These are phyloP conservation scores for Fusarium tupiense DNA, from an alignment of 2,329 filamentous ascomycete genomes.

Conservation along the genomic window DNA sequence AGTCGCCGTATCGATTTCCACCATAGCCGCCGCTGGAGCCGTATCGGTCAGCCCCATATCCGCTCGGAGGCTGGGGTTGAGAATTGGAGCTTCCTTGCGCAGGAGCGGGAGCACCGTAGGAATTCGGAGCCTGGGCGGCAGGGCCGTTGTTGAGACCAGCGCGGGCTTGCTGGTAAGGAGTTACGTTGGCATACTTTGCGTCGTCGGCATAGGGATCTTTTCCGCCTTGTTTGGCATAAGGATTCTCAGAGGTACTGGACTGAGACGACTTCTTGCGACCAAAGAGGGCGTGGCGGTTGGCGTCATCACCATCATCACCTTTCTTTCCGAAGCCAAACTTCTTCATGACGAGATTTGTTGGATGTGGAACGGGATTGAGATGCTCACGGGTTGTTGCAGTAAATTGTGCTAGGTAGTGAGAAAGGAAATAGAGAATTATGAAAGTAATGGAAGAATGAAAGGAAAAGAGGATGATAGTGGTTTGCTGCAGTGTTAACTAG, in stretches of 20 bases:
- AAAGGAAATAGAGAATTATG: neutral
- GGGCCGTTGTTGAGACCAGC: constrained; percentile 49
- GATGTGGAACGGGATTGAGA: neutral
- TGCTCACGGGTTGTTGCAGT: neutral
- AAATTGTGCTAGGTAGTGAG: neutral
- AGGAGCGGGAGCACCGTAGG: constrained; percentile 37
- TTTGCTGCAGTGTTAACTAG: constrained; percentile 9
- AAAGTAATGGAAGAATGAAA: constrained; percentile 18
- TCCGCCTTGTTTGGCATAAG: constrained; percentile 64
- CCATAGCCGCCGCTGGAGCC: constrained; percentile 61
- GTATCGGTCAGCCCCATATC: constrained; percentile 65
- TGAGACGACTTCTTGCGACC: constrained; percentile 62
- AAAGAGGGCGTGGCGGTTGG: constrained; percentile 62
- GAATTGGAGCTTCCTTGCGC: constrained; percentile 34
- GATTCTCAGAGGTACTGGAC: constrained; percentile 60
- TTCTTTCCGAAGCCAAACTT: constrained; percentile 70
- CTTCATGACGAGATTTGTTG: constrained; percentile 57
- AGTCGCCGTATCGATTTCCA: constrained; percentile 62
- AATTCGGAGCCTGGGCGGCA: constrained; percentile 36
- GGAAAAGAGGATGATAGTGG: constrained; percentile 27
- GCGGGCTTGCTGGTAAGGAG: constrained; percentile 57
- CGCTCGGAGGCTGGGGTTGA: constrained; percentile 45
- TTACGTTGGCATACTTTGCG: constrained; percentile 57
- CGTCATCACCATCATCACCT: constrained; percentile 59
- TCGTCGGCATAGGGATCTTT: constrained; percentile 65